Conservation (phyloP, 176 grass and related monocot species). For the Oryza longistaminata region DNA sequence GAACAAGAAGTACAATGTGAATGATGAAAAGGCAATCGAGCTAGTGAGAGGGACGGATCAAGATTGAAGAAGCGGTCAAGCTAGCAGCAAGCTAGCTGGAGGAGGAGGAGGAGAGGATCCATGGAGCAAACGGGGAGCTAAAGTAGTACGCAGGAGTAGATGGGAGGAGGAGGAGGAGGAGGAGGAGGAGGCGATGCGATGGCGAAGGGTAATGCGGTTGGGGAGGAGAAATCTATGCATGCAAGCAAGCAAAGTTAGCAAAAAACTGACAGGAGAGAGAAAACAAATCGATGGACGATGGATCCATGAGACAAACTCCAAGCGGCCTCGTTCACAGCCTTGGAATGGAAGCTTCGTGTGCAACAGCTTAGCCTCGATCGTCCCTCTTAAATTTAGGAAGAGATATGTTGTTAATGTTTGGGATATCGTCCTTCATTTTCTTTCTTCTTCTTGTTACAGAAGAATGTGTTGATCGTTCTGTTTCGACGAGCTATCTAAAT, state of each 20-base stretch:
- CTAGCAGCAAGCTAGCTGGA: slow-evolving; percentile 9
- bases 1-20: neutral
- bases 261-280: slow-evolving; percentile 53
- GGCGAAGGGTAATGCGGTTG: slow-evolving; percentile 23
- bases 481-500: no score
- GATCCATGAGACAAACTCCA: neutral
- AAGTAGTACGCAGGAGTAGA: slow-evolving; percentile 45
- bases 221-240: slow-evolving; percentile 53
- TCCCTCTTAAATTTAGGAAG: no score
- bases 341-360: neutral
- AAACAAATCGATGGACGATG: slow-evolving; percentile 30
- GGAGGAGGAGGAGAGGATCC: slow-evolving; percentile 16
- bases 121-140: slow-evolving; percentile 39
- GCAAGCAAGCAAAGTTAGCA: slow-evolving; percentile 57
- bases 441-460: neutral
- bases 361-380: neutral
- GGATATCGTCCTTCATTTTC: neutral
- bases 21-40: neutral
- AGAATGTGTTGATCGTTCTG: no score
- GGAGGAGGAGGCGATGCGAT: slow-evolving; percentile 26
- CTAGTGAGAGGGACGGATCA: neutral
- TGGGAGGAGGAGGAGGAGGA: slow-evolving; percentile 32
- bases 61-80: slow-evolving; percentile 36
- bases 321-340: neutral
- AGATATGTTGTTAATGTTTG: no score